phyloP scores from a whole-genome alignment of 345 rosid genomes.

The Pelargonium nanum region DNA sequence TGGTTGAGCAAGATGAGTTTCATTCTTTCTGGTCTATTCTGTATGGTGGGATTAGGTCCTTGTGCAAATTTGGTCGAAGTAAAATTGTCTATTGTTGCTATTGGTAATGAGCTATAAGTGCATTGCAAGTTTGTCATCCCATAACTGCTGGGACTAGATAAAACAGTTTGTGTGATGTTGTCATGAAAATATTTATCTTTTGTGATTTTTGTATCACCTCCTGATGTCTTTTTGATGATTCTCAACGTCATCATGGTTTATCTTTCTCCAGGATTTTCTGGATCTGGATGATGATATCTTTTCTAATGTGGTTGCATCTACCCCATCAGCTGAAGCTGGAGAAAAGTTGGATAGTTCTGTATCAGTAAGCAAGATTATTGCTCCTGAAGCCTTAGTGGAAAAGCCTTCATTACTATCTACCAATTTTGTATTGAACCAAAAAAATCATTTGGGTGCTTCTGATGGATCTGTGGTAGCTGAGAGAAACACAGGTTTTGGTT shows the following conservation, averaged over 20 bases:
- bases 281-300: slow-evolving; percentile 59
- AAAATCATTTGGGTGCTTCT: slow-evolving; percentile 17
- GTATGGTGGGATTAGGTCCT: background rate
- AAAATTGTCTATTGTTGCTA: background rate
- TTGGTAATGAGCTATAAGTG: background rate
- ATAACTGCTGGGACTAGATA: background rate
- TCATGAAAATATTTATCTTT: background rate
- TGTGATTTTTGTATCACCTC: background rate
- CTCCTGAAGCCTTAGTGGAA: slow-evolving; percentile 29
- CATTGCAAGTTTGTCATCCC: background rate
- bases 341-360: slow-evolving; percentile 25
- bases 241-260: background rate
- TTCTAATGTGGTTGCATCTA: slow-evolving; percentile 20
- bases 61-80: background rate
- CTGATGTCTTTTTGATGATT: background rate
- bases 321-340: slow-evolving; percentile 19
- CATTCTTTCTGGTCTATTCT: background rate
- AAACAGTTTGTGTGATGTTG: background rate
- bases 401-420: slow-evolving; percentile 18
- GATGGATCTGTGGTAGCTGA: slow-evolving; percentile 28
- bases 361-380: slow-evolving; percentile 19
- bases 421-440: slow-evolving; percentile 23
- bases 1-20: background rate
- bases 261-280: slow-evolving; percentile 49
- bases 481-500: slow-evolving; percentile 20